Conservation (phyloP, 495 filamentous ascomycete species). For the Amphirosellinia nigrospora region DNA sequence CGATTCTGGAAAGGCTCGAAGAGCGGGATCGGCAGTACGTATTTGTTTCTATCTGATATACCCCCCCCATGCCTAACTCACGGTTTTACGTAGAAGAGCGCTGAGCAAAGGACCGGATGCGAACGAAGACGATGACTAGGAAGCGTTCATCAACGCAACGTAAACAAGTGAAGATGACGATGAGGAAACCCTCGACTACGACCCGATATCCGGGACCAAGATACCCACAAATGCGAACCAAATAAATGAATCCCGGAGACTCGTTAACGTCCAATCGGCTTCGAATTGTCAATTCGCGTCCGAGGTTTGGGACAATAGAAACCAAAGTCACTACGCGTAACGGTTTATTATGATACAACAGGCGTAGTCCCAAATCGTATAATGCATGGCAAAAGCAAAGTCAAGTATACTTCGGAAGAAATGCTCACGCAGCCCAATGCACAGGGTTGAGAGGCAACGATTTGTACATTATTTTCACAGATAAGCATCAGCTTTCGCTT, state of each 20-base stretch:
- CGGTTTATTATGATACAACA: neutral
- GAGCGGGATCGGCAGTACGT: slow-evolving; percentile 31
- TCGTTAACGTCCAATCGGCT: neutral
- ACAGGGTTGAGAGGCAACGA: slow-evolving; percentile 2
- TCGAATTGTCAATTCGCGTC: neutral
- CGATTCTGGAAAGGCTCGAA: slow-evolving; percentile 31
- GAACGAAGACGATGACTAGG: slow-evolving; percentile 31
- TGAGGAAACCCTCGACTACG: too few species aligned
- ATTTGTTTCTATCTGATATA: neutral
- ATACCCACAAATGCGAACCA: neutral
- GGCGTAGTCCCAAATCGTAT: neutral
- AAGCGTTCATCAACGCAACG: too few species aligned
- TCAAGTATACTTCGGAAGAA: neutral
- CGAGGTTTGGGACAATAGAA: neutral
- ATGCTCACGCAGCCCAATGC: neutral
- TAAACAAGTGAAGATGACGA: too few species aligned
- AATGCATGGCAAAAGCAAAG: neutral
- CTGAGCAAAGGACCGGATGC: slow-evolving; percentile 19
- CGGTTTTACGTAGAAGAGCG: slow-evolving; percentile 4
- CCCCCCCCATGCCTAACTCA: neutral
- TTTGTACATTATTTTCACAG: slow-evolving; percentile 17
- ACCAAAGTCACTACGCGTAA: too few species aligned
- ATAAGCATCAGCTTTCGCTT: slow-evolving; percentile 42
- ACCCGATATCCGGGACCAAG: too few species aligned
- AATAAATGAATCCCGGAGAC: neutral